Conservation (phyloP, 2,329 filamentous ascomycete species). For the Myriangium duriaei region DNA sequence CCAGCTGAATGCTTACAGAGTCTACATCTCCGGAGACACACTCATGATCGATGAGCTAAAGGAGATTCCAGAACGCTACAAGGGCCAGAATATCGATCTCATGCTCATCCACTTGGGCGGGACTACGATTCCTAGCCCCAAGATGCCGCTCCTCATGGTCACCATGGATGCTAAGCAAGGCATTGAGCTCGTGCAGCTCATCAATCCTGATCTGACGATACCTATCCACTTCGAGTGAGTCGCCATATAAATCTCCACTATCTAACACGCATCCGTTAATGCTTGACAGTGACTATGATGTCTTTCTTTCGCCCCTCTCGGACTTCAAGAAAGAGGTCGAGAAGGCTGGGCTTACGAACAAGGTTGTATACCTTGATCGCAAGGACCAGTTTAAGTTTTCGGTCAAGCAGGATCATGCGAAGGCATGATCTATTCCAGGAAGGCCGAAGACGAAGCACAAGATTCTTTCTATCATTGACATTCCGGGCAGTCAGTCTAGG, state of each 20-base stretch:
- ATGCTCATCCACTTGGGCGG: constrained; percentile 57
- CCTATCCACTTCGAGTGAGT: constrained; percentile 48
- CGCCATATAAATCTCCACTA: too few species aligned
- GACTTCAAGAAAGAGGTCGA: constrained; percentile 48
- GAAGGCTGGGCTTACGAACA: constrained; percentile 37
- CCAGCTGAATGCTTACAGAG: constrained; percentile 27
- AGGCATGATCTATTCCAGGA: too few species aligned
- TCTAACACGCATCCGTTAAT: not conserved
- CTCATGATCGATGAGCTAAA: constrained; percentile 50
- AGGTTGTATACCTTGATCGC: constrained; percentile 49
- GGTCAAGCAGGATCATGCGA: constrained; percentile 25
- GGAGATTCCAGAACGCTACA: constrained; percentile 45
- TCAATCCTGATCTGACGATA: constrained; percentile 49
- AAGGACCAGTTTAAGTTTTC: constrained; percentile 45
- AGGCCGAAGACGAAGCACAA: too few species aligned
- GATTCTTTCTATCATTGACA: too few species aligned
- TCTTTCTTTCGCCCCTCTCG: constrained; percentile 45
- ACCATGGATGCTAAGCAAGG: constrained; percentile 57
- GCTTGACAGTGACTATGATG: constrained; percentile 42
- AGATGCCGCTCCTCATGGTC: constrained; percentile 50
- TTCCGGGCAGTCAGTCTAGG: too few species aligned
- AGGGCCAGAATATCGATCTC: constrained; percentile 44
- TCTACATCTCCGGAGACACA: constrained; percentile 57
- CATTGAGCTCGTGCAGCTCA: constrained; percentile 45
- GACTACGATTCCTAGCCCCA: constrained; percentile 50